A percentile compares a stretch with the other conserved stretches of the same genome.
These are phyloP conservation scores for Metschnikowia hibisci DNA, from an alignment of 805 yeast species.

Conservation along the genomic window DNA sequence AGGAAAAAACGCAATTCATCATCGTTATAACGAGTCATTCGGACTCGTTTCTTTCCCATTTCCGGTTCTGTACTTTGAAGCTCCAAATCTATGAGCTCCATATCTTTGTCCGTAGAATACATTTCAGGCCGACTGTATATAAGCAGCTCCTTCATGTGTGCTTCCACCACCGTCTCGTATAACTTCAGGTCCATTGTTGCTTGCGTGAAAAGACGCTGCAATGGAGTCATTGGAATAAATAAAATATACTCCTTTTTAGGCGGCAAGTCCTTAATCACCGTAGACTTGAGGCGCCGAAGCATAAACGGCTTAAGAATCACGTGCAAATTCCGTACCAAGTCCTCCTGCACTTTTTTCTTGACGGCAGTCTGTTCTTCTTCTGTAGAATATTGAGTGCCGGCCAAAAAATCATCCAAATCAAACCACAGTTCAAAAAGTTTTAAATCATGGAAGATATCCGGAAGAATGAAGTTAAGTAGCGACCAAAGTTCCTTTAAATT, in stretches of 20 bases:
- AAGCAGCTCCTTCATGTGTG: conserved; percentile 50
- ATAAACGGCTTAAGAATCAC: conserved; percentile 86
- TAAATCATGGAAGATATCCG: conserved; percentile 88
- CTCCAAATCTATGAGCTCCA: conserved; percentile 36
- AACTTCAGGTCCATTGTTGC: conserved; percentile 46
- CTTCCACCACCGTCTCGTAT: conserved; percentile 41
- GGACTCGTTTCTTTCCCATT: neutral
- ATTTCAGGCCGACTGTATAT: conserved; percentile 31
- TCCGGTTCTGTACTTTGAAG: conserved; percentile 28
- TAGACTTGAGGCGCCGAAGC: conserved; percentile 73
- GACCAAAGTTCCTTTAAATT: conserved; percentile 91
- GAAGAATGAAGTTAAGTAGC: conserved; percentile 80
- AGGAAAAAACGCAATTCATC: neutral
- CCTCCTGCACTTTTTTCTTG: conserved; percentile 47
- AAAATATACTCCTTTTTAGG: conserved; percentile 86
- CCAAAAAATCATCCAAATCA: conserved; percentile 63
- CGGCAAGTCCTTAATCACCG: conserved; percentile 66
- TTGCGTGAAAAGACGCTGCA: conserved; percentile 63
- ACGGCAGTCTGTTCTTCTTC: conserved; percentile 48
- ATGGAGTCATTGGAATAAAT: conserved; percentile 60
- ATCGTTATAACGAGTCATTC: neutral
- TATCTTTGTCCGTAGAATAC: conserved; percentile 19
- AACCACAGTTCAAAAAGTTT: conserved; percentile 93
- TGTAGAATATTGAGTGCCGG: conserved; percentile 25
- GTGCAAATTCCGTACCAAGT: conserved; percentile 73